Evolutionary conservation across 176 grass and related monocot species (phyloP), one percentile per base, ranked within the genome.

Genomic region (Microstegium vimineum): DNA sequence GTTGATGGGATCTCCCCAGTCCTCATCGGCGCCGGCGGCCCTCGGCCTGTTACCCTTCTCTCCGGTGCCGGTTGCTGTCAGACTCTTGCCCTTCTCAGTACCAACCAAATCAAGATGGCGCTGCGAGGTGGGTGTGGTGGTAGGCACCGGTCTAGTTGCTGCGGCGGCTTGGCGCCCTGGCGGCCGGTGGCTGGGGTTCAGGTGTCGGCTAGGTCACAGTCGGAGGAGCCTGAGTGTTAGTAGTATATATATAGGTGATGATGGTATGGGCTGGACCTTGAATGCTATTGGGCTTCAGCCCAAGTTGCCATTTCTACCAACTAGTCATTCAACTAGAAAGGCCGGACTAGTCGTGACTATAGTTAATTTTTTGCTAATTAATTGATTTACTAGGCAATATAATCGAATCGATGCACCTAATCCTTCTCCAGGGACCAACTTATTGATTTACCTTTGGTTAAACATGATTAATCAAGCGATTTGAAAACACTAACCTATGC

Each of bases 31-130:
- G 18, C 25, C 82, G 4, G 83, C 47, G 18, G 73, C 35, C 91
- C 61, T 93, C 31, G 82, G 49, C 62, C 20, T 86, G 82, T 93
- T 93, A 26, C 88, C 91, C 28, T 90, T 93, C 61, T 90, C 47
- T 47, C 71, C 73, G 38, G 87, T 54, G 18, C 47, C 6, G 17
- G 51, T 54, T 6, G 18, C 51, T 20, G 7, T 54, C 20, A n/a
- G 20, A n/a, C 51, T 54, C 51, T 54, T 54, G 20, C 18, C 51
- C 18, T 52, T 22, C 49, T 52, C 38, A 47, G 45, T 52, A 52
- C 17, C 49, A 52, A 52, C 49, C 49, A 52, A 52, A 52, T 52
- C 49, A 20, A 18, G 49, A 51, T 0, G 17, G 45, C 6, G 49
- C 5, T 52, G 18, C 17, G 17, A 51, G 47, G 45, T 4, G 45